A percentile compares a stretch with the other conserved stretches of the same genome.
phyloP scores from a whole-genome alignment of 2,329 filamentous ascomycete species.

The Cercospora brassicicola region DNA sequence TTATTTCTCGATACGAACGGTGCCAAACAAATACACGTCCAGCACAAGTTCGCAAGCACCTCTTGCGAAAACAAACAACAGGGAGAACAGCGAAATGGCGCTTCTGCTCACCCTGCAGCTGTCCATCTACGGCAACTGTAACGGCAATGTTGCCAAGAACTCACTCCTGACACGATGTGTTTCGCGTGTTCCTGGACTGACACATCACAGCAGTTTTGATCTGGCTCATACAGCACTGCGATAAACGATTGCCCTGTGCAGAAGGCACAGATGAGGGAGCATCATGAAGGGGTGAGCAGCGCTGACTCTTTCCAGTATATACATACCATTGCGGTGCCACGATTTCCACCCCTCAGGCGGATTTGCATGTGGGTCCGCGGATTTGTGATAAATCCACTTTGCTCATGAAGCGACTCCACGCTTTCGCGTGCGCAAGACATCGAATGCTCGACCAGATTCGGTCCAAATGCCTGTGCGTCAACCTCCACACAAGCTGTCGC shows the following conservation, averaged over 20 bases:
- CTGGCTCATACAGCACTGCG: background rate
- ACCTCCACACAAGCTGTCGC: background rate
- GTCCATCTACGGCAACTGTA: background rate
- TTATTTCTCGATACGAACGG: background rate
- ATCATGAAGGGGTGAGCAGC: background rate
- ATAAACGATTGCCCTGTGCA: background rate
- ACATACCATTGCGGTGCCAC: background rate
- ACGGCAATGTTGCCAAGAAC: background rate
- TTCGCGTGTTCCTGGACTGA: background rate
- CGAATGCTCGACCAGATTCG: background rate
- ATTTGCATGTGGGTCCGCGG: background rate
- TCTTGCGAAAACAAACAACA: background rate
- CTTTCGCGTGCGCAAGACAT: background rate
- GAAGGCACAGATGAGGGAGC: background rate
- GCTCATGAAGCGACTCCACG: background rate
- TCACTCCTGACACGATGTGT: background rate
- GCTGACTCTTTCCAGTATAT: background rate
- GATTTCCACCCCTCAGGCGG: background rate
- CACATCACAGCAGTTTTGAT: no score
- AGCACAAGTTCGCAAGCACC: background rate
- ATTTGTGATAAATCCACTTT: background rate
- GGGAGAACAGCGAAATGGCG: background rate
- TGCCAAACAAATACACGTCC: background rate
- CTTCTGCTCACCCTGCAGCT: background rate
- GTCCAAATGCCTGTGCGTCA: background rate